phyloP scores from a whole-genome alignment of 257 asterid species.

The Scutellaria baicalensis region DNA sequence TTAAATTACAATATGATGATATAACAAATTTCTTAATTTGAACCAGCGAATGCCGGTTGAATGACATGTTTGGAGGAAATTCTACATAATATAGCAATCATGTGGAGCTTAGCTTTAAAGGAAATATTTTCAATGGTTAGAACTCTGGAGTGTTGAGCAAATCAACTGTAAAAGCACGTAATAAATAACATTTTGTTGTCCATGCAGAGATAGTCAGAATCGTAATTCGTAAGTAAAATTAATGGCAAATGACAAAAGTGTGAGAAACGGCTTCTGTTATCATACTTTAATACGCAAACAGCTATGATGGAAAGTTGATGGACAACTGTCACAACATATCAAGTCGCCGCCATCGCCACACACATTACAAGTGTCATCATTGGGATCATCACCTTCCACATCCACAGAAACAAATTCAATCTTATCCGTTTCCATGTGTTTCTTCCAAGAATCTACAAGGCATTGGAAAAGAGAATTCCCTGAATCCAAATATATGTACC shows the following conservation, averaged over 20 bases:
- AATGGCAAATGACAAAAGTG: conserved; percentile 7
- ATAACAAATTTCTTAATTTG: not conserved
- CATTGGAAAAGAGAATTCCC: conserved; percentile 68
- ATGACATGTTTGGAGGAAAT: not conserved
- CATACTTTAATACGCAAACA: conserved; percentile 77
- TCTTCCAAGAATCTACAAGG: conserved; percentile 71
- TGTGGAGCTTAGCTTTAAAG: conserved; percentile 4
- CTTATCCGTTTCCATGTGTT: conserved; percentile 37
- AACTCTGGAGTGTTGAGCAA: not conserved
- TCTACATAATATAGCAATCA: not conserved
- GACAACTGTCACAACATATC: conserved; percentile 94
- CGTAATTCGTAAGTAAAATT: conserved; percentile 2
- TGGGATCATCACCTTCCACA: conserved; percentile 76
- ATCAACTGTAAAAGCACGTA: not conserved
- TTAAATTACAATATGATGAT: not conserved
- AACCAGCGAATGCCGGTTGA: not conserved
- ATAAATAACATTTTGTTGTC: not conserved
- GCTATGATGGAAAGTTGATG: conserved; percentile 88
- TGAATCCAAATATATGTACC: conserved; percentile 50
- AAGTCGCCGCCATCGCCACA: conserved; percentile 97
- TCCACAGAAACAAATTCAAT: conserved; percentile 59
- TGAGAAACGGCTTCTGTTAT: not conserved
- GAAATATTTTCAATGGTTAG: not conserved
- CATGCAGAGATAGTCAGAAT: conserved; percentile 14
- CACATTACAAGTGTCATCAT: conserved; percentile 87